phyloP scores from a whole-genome alignment of 1,284 basidiomycete species.

The Athelia psychrophila region DNA sequence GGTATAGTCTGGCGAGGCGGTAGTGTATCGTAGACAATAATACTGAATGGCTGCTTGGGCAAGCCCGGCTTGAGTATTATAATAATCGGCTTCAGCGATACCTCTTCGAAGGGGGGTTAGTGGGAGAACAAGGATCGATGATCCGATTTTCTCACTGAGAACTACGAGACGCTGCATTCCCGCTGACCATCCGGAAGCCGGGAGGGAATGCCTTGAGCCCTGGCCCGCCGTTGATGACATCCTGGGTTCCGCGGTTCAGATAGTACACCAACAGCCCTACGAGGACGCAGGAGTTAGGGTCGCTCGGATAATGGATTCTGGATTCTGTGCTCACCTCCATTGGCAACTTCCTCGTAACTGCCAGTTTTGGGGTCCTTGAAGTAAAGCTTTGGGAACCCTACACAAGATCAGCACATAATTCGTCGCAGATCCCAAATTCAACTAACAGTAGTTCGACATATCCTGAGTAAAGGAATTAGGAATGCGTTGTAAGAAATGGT shows the following conservation, averaged over 20 bases:
- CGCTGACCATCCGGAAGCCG: constrained; percentile 43
- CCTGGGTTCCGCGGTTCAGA: constrained; percentile 36
- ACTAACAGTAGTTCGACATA: neutral
- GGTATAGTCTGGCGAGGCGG: constrained; percentile 21
- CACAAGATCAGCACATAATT: constrained; percentile 3
- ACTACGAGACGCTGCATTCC: constrained; percentile 32
- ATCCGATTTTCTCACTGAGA: no score
- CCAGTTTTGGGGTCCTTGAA: constrained; percentile 35
- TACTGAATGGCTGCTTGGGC: constrained; percentile 39
- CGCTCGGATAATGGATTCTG: no score
- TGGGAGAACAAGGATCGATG: no score
- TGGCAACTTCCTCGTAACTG: constrained; percentile 31
- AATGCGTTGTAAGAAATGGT: no score
- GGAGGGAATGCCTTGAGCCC: constrained; percentile 42
- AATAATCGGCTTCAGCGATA: constrained; percentile 14
- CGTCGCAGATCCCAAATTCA: neutral
- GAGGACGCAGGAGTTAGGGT: neutral
- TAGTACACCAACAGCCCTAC: constrained; percentile 39
- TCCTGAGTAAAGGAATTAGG: no score
- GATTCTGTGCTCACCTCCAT: constrained; percentile 24
- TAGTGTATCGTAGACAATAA: constrained; percentile 37
- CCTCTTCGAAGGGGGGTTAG: no score
- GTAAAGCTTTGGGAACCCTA: constrained; percentile 42
- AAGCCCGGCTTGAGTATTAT: constrained; percentile 36
- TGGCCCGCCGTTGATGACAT: constrained; percentile 31